Conservation (phyloP, 2,329 filamentous ascomycete genomes). For the Fusarium coicis region DNA sequence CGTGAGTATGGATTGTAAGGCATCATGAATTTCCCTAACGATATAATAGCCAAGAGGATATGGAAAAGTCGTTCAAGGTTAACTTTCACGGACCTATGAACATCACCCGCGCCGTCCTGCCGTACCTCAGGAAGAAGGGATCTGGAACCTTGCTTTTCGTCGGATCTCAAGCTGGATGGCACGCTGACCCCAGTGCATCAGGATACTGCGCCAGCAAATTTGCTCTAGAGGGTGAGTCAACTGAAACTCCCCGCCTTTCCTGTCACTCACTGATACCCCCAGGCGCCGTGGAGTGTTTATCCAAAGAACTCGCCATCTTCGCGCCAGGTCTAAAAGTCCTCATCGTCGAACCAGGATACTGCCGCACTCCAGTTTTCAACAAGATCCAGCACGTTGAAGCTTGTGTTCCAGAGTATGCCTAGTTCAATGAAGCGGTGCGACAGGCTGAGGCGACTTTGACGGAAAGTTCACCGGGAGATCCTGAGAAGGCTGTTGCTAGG, state of each 20-base stretch:
- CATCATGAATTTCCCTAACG: not conserved
- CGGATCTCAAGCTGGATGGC: conserved; percentile 51
- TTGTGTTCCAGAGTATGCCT: conserved; percentile 42
- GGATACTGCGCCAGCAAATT: conserved; percentile 49
- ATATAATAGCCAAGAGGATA: conserved; percentile 35
- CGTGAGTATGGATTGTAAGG: not conserved
- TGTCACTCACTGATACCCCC: not conserved
- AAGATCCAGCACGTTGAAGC: conserved; percentile 47
- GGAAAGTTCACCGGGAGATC: conserved; percentile 59
- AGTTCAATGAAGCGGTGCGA: conserved; percentile 45
- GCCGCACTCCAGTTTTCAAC: conserved; percentile 54
- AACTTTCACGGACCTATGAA: conserved; percentile 54
- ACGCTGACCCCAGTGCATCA: conserved; percentile 45
- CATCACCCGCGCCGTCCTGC: conserved; percentile 49
- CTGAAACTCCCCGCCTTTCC: accelerated
- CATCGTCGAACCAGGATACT: conserved; percentile 54
- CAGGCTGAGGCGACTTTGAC: conserved; percentile 32
- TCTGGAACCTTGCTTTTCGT: conserved; percentile 49
- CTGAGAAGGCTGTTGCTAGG: conserved; percentile 58
- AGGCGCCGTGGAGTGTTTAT: conserved; percentile 42
- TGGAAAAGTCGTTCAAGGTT: conserved; percentile 44
- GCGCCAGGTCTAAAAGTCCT: conserved; percentile 48
- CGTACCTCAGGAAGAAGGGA: conserved; percentile 45
- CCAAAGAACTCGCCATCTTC: conserved; percentile 41
- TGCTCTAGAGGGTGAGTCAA: conserved; percentile 44